Conservation (phyloP, 2,329 filamentous ascomycete genomes). For the Phialophora tarda region DNA sequence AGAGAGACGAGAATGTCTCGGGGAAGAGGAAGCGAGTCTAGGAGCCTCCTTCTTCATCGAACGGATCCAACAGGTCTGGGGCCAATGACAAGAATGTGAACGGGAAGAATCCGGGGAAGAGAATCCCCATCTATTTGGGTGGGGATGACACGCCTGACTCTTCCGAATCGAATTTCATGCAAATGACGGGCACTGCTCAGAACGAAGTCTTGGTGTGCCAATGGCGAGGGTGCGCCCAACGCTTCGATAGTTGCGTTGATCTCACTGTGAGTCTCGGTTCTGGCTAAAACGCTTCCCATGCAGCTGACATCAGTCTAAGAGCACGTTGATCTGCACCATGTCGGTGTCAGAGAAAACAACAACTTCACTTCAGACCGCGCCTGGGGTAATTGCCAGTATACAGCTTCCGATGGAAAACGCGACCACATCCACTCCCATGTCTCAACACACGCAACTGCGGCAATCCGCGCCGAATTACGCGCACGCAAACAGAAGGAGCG, state of each 20-base stretch:
- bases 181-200: background rate
- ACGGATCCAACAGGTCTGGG: constrained; percentile 7
- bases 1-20: background rate
- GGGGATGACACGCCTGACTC: background rate
- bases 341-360: background rate
- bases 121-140: constrained; percentile 1
- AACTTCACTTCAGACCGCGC: background rate
- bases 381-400: background rate
- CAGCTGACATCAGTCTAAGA: background rate
- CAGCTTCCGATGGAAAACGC: background rate
- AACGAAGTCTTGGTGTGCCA: background rate
- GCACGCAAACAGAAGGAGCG: background rate
- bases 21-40: background rate
- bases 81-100: constrained; percentile 8
- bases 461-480: background rate
- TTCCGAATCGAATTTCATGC: background rate
- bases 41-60: background rate
- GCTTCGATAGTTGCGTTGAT: background rate
- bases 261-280: background rate
- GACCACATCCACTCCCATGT: background rate
- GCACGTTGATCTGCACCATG: background rate
- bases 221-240: background rate
- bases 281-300: background rate
- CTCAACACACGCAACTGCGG: background rate
- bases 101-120: constrained; percentile 21